phyloP scores from a whole-genome alignment of 495 filamentous ascomycete species.

The Geopyxis carbonaria region DNA sequence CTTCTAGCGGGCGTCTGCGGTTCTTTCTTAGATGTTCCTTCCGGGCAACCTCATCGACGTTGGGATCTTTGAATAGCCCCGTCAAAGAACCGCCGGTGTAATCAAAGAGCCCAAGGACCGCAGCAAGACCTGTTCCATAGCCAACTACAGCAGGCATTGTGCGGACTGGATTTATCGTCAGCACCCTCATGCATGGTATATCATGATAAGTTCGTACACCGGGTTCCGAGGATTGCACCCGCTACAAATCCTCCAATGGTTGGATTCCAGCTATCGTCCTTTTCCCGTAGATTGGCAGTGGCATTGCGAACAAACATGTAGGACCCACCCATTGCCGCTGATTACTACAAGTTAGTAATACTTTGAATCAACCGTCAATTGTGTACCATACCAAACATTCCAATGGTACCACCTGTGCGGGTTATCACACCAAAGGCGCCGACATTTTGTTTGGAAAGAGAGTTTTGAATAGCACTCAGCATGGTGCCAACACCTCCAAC shows the following conservation, averaged over 20 bases:
- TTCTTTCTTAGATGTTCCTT: constrained; percentile 61
- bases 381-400: constrained; percentile 40
- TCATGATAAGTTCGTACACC: constrained; percentile 31
- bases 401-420: constrained; percentile 47
- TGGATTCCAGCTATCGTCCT: constrained; percentile 52
- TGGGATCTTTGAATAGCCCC: constrained; percentile 38
- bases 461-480: constrained; percentile 66
- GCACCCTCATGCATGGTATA: background rate
- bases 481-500: constrained; percentile 52
- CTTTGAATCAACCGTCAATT: background rate
- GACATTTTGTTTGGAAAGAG: constrained; percentile 60
- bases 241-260: constrained; percentile 58
- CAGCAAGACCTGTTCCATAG: constrained; percentile 48
- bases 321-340: constrained; percentile 57
- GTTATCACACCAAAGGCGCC: constrained; percentile 62
- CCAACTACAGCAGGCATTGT: constrained; percentile 67
- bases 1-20: constrained; percentile 56
- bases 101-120: constrained; percentile 50
- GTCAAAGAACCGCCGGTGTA: constrained; percentile 55
- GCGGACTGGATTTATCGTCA: constrained; percentile 36
- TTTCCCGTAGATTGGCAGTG: constrained; percentile 60
- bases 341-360: constrained; percentile 23
- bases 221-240: constrained; percentile 48
- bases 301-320: constrained; percentile 61
- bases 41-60: constrained; percentile 62